Percentiles rank a stretch among this genome's conserved stretches.
Evolutionary conservation across 495 filamentous ascomycete species (phyloP).

Genomic region (Jackrogersella minutella): DNA sequence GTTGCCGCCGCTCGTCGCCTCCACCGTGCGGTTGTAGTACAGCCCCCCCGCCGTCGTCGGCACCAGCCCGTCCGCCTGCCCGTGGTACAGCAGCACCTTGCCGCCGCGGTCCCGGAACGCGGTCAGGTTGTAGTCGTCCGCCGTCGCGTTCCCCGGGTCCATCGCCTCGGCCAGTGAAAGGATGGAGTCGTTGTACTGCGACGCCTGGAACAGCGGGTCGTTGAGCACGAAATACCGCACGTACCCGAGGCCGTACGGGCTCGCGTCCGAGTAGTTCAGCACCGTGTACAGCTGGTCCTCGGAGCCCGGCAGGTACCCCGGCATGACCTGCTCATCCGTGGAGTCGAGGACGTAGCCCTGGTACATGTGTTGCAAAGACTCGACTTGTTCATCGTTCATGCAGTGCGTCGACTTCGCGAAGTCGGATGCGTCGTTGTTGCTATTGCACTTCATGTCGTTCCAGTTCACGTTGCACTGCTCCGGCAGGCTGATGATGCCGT

Average conservation of each 20-base stretch:
- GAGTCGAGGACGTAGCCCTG: constrained; percentile 55
- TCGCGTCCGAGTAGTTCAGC: constrained; percentile 47
- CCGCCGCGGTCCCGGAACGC: constrained; percentile 58
- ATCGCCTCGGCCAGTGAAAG: constrained; percentile 48
- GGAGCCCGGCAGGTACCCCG: constrained; percentile 53
- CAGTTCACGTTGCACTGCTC: constrained; percentile 64
- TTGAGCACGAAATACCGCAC: constrained; percentile 55
- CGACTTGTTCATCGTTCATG: constrained; percentile 63
- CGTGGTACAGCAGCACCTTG: constrained; percentile 66
- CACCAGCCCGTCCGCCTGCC: constrained; percentile 58
- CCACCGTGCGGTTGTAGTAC: constrained; percentile 56
- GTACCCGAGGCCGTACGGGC: constrained; percentile 53
- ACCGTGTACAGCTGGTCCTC: constrained; percentile 52
- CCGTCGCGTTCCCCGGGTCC: constrained; percentile 58
- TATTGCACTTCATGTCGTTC: constrained; percentile 60
- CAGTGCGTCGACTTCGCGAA: constrained; percentile 52
- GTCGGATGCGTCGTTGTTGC: constrained; percentile 29
- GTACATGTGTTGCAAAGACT: constrained; percentile 64
- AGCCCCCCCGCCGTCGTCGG: constrained; percentile 50
- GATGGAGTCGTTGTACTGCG: constrained; percentile 49
- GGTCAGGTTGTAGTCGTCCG: constrained; percentile 57
- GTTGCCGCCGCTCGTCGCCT: constrained; percentile 45
- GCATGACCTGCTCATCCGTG: constrained; percentile 64
- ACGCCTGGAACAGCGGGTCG: constrained; percentile 49
- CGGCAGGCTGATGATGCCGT: constrained; percentile 71